A percentile compares a stretch with the other conserved stretches of the same genome.
Conservation (phyloP, 2,329 filamentous ascomycete genomes). For the Pochonia chlamydosporia region DNA sequence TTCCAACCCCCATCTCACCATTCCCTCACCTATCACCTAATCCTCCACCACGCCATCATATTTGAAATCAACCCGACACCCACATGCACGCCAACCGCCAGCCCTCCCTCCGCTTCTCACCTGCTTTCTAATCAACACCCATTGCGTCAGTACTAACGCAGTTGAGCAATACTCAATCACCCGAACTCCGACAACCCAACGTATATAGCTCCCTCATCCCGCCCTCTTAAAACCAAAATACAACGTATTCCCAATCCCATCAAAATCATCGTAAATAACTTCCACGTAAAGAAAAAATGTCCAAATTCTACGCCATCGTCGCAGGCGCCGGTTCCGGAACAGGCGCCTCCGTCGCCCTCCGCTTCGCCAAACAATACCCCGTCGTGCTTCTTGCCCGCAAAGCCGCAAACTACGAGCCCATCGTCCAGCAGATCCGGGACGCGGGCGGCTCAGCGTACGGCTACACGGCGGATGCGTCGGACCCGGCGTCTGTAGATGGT, state of each 20-base stretch:
- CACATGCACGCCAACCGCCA: not conserved
- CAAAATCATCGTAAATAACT: not conserved
- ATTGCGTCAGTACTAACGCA: not conserved
- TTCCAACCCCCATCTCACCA: not conserved
- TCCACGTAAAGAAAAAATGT: not conserved
- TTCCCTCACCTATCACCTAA: not conserved
- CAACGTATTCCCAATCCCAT: no score
- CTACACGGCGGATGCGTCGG: slow-evolving; percentile 47
- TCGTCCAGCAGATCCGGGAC: slow-evolving; percentile 63
- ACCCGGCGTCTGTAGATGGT: slow-evolving; percentile 39
- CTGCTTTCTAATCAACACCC: not conserved
- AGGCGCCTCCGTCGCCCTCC: slow-evolving; percentile 46
- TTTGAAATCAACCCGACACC: not conserved
- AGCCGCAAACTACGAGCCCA: slow-evolving; percentile 56
- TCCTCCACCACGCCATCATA: not conserved
- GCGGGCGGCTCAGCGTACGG: slow-evolving; percentile 65
- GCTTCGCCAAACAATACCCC: slow-evolving; percentile 60
- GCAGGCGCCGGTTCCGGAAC: slow-evolving; percentile 70
- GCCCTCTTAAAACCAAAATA: no score
- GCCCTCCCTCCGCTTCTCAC: not conserved
- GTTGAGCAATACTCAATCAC: not conserved
- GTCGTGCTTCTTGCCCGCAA: slow-evolving; percentile 70
- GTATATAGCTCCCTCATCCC: no score
- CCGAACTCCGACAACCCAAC: no score
- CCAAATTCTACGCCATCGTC: slow-evolving; percentile 57